Percentiles rank a stretch among this genome's conserved stretches.
phyloP scores from a whole-genome alignment of 208 protist genomes.

The Zelonia costaricensis region DNA sequence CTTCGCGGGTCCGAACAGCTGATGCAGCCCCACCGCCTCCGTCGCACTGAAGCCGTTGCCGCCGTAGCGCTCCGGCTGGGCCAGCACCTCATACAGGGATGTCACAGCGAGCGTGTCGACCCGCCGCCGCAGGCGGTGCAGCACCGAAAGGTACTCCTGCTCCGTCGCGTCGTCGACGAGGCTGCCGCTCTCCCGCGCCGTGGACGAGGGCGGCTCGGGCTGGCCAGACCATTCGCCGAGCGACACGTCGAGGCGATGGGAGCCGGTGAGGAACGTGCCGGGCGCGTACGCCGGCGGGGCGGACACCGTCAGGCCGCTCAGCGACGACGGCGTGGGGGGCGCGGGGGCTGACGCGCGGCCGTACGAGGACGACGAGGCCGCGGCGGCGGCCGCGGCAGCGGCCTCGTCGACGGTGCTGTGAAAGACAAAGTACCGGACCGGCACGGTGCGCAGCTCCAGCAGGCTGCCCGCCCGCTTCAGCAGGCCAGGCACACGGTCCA shows the following conservation, averaged over 20 bases:
- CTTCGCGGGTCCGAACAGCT: conserved; percentile 79
- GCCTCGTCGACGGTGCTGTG: conserved; percentile 63
- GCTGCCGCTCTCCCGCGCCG: conserved; percentile 9
- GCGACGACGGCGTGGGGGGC: conserved; percentile 2
- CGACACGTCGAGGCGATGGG: conserved; percentile 51
- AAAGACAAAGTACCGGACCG: conserved; percentile 82
- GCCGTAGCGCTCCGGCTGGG: conserved; percentile 47
- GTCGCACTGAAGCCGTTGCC: conserved; percentile 61
- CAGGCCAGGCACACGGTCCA: conserved; percentile 67
- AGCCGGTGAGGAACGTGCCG: conserved; percentile 69
- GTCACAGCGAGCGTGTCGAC: conserved; percentile 56
- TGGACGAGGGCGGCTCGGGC: conserved; percentile 37
- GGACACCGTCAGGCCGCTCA: conserved; percentile 15
- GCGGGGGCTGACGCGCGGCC: no score
- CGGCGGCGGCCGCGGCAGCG: conserved; percentile 1
- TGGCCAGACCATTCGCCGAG: conserved; percentile 67
- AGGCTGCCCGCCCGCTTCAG: conserved; percentile 53
- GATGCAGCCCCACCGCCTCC: conserved; percentile 64
- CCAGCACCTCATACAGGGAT: conserved; percentile 59
- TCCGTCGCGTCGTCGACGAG: conserved; percentile 50
- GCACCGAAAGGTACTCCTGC: conserved; percentile 75
- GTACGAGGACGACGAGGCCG: no score
- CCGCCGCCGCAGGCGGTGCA: conserved; percentile 62
- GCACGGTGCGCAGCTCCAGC: conserved; percentile 65
- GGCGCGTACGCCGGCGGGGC: conserved; percentile 27